Evolutionary conservation across 768 basidiomycete genomes (phyloP).

Genomic region (Nidularia sp.): DNA sequence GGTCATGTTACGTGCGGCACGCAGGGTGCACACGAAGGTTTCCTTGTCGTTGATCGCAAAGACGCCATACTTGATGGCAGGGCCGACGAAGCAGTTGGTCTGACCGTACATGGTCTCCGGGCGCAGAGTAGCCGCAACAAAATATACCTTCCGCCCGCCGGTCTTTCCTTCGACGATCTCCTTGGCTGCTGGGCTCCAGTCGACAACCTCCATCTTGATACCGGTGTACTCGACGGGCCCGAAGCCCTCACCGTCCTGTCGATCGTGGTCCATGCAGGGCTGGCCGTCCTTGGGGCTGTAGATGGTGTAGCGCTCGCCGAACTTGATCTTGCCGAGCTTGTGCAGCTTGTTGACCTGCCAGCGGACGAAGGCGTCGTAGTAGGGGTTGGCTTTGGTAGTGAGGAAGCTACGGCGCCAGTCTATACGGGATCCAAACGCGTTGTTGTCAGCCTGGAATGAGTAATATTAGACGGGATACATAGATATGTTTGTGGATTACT

Average conservation of each 20-base stretch:
- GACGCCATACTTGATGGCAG: constrained; percentile 86
- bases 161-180: constrained; percentile 61
- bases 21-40: constrained; percentile 84
- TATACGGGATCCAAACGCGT: constrained; percentile 86
- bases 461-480: not conserved
- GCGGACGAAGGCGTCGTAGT: constrained; percentile 94
- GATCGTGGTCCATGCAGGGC: constrained; percentile 99
- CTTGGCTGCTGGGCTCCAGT: constrained; percentile 75
- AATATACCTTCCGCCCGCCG: constrained; percentile 76
- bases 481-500: constrained; percentile 15
- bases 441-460: constrained; percentile 54
- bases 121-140: constrained; percentile 94
- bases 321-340: constrained; percentile 88
- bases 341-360: constrained; percentile 98
- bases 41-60: constrained; percentile 86
- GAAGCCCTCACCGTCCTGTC: constrained; percentile 88
- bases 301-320: constrained; percentile 96
- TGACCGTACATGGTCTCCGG: constrained; percentile 99
- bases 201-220: constrained; percentile 88
- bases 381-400: constrained; percentile 94
- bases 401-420: constrained; percentile 96
- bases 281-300: constrained; percentile 99
- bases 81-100: constrained; percentile 96
- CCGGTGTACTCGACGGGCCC: constrained; percentile 95
- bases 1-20: constrained; percentile 96